Evolutionary conservation across 495 filamentous ascomycete species (phyloP).

Genomic region (Xylaria cubensis): DNA sequence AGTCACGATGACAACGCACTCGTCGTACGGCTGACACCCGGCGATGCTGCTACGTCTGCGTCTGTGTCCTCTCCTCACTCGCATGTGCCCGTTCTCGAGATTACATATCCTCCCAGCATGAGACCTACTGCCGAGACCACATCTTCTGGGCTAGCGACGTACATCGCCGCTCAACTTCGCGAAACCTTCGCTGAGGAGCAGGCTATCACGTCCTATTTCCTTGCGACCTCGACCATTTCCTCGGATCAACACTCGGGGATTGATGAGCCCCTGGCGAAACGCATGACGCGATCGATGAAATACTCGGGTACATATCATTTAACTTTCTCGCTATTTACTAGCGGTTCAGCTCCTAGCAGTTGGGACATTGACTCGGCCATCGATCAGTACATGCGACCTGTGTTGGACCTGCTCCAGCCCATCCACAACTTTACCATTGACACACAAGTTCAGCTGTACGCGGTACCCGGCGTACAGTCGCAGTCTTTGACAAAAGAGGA

Average conservation of each 20-base stretch:
- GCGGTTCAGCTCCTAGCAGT: slow-evolving; percentile 74
- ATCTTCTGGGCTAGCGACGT: slow-evolving; percentile 77
- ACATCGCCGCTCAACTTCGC: slow-evolving; percentile 80
- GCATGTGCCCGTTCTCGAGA: slow-evolving; percentile 74
- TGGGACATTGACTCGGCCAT: slow-evolving; percentile 93
- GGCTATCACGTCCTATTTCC: slow-evolving; percentile 81
- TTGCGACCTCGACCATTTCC: slow-evolving; percentile 64
- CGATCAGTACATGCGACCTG: slow-evolving; percentile 78
- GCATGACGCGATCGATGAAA: slow-evolving; percentile 80
- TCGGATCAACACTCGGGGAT: slow-evolving; percentile 51
- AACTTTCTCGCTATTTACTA: slow-evolving; percentile 93
- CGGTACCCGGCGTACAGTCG: slow-evolving; percentile 72
- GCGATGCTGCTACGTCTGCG: slow-evolving; percentile 55
- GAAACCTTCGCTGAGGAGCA: slow-evolving; percentile 87
- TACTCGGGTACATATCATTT: slow-evolving; percentile 95
- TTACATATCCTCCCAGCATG: slow-evolving; percentile 79
- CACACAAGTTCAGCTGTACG: slow-evolving; percentile 94
- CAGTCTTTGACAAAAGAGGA: slow-evolving; percentile 82
- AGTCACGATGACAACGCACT: slow-evolving; percentile 55
- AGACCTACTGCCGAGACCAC: slow-evolving; percentile 71
- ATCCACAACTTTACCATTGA: slow-evolving; percentile 98
- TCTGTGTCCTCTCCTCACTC: slow-evolving; percentile 65
- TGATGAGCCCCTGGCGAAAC: slow-evolving; percentile 57
- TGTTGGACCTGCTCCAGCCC: slow-evolving; percentile 75
- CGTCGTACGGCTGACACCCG: slow-evolving; percentile 70